A percentile compares a stretch with the other conserved stretches of the same genome.
Evolutionary conservation across 139 green algal genomes (phyloP).

Genomic region (Deuterostichococcus epilithicus): DNA sequence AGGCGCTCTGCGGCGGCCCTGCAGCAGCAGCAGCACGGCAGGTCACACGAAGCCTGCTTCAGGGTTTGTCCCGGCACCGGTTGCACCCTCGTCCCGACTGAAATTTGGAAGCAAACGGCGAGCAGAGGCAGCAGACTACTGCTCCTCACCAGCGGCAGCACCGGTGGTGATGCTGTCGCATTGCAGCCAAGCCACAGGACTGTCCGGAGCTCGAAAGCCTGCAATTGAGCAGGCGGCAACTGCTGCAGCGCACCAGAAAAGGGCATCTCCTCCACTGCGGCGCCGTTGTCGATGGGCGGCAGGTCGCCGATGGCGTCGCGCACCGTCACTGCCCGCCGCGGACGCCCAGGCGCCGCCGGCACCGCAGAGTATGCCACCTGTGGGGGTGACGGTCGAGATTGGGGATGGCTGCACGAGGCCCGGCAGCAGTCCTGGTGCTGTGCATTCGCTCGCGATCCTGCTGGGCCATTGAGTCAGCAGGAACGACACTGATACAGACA

Average conservation of each 20-base stretch:
- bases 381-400: too few species aligned
- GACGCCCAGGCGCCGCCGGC: slow-evolving; percentile 62
- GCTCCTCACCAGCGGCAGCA: slow-evolving; percentile 20
- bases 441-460: too few species aligned
- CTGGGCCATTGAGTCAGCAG: too few species aligned
- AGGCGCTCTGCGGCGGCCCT: slow-evolving; percentile 57
- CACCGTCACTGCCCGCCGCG: slow-evolving; percentile 87
- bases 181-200: too few species aligned
- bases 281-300: slow-evolving; percentile 81
- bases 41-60: too few species aligned
- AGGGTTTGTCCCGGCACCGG: background rate
- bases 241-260: slow-evolving; percentile 21
- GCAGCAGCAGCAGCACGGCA: background rate
- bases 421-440: too few species aligned
- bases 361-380: slow-evolving; percentile 60
- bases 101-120: background rate
- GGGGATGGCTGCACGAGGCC: background rate
- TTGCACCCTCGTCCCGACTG: background rate
- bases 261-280: slow-evolving; percentile 46
- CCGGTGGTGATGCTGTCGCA: too few species aligned
- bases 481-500: too few species aligned
- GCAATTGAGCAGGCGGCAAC: background rate
- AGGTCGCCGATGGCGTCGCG: slow-evolving; percentile 90
- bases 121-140: background rate
- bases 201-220: too few species aligned